Evolutionary conservation across 2,329 filamentous ascomycete species (phyloP).

Genomic region (Penicillium crustosum): DNA sequence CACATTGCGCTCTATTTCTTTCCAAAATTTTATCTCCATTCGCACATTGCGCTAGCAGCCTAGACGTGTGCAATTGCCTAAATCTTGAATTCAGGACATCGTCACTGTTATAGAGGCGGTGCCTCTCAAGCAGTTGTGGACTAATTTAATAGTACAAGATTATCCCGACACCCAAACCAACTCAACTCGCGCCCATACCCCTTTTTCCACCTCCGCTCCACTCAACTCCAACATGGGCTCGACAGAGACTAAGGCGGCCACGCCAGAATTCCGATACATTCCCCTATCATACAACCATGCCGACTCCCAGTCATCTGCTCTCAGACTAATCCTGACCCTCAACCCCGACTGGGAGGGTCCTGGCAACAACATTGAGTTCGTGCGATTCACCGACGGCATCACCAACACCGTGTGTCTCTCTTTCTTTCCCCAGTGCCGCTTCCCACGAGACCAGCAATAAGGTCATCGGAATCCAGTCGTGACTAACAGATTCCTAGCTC

Average conservation of each 20-base stretch:
- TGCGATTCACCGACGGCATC: conserved; percentile 95
- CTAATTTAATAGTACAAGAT: conserved; percentile 6
- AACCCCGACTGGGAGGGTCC: conserved; percentile 78
- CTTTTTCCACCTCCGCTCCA: conserved; percentile 1
- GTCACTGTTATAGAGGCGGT: neutral
- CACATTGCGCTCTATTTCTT: neutral
- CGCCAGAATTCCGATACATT: conserved; percentile 54
- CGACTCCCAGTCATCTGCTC: conserved; percentile 75
- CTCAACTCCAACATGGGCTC: conserved; percentile 29
- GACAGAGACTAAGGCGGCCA: conserved; percentile 16
- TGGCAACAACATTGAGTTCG: conserved; percentile 75
- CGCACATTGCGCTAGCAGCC: neutral
- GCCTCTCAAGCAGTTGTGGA: neutral
- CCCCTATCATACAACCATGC: conserved; percentile 74
- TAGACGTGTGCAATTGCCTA: neutral
- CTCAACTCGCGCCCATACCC: conserved; percentile 7
- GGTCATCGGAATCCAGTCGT: neutral
- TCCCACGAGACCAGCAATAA: neutral
- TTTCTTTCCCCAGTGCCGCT: conserved; percentile 7
- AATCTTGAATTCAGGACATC: neutral
- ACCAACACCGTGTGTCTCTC: conserved; percentile 74
- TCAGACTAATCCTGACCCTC: conserved; percentile 74
- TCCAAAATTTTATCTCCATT: neutral
- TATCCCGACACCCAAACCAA: conserved; percentile 3
- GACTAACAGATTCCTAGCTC: conserved; percentile 38